Conservation (phyloP, 2,329 filamentous ascomycete species). For the Botrytis elliptica region DNA sequence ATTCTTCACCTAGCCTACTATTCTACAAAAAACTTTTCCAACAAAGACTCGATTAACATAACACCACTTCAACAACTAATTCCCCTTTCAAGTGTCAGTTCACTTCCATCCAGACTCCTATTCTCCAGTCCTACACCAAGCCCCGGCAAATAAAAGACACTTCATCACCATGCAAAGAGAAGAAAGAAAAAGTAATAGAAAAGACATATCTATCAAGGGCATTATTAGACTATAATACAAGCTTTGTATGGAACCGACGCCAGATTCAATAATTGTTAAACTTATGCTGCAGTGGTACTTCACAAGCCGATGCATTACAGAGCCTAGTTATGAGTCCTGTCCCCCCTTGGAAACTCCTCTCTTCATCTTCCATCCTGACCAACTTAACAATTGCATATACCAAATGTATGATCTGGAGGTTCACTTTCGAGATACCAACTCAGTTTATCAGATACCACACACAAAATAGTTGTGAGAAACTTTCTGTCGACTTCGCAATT, state of each 20-base stretch:
- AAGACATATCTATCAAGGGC: constrained; percentile 20
- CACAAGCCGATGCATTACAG: constrained; percentile 18
- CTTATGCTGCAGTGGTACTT: not conserved
- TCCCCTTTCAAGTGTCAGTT: not conserved
- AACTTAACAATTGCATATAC: constrained; percentile 23
- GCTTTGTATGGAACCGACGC: constrained; percentile 19
- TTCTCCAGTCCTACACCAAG: not conserved
- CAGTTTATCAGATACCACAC: constrained; percentile 8
- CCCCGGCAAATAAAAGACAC: not conserved
- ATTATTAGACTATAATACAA: constrained; percentile 24
- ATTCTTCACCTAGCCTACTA: not conserved
- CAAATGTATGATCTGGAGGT: constrained; percentile 32
- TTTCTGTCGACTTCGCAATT: constrained; percentile 25
- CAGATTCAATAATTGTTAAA: constrained; percentile 22
- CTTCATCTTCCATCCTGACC: constrained; percentile 22
- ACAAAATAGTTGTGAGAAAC: constrained; percentile 30
- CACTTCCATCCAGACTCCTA: not conserved
- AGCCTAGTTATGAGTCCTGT: constrained; percentile 17
- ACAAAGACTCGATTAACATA: not conserved
- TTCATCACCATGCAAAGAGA: constrained; percentile 11
- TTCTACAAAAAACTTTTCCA: not conserved
- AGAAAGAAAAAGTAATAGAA: not conserved
- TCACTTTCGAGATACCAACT: constrained; percentile 27
- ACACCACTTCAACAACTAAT: not conserved
- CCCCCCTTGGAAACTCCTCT: constrained; percentile 19